phyloP scores from a whole-genome alignment of 192 early-diverging fungal species.

The Geranomyces michiganensis region DNA sequence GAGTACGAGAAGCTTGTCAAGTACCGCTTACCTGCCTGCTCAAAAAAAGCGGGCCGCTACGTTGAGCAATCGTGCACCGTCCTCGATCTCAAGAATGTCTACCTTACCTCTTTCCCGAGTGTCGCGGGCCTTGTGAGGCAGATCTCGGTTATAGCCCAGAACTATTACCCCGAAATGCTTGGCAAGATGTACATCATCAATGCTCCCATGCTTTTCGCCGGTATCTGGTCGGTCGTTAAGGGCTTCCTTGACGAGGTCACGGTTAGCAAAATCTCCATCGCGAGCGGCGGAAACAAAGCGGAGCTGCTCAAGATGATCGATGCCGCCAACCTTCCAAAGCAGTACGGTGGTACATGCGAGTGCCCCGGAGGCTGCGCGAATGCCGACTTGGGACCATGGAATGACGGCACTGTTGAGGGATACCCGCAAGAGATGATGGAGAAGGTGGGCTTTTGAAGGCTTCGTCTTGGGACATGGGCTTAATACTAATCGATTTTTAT shows the following conservation, averaged over 20 bases:
- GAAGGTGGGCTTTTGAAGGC: slow-evolving; percentile 15
- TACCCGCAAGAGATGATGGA: slow-evolving; percentile 52
- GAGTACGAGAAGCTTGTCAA: slow-evolving; percentile 73
- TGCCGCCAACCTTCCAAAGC: slow-evolving; percentile 43
- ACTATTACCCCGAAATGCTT: slow-evolving; percentile 93
- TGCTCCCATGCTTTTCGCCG: slow-evolving; percentile 82
- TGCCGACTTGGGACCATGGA: slow-evolving; percentile 59
- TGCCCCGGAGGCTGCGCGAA: slow-evolving; percentile 52
- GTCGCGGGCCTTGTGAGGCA: slow-evolving; percentile 68
- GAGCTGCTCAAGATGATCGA: slow-evolving; percentile 53
- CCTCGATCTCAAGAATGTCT: slow-evolving; percentile 88
- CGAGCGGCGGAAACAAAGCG: slow-evolving; percentile 46
- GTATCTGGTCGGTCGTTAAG: slow-evolving; percentile 54
- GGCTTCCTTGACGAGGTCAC: slow-evolving; percentile 57
- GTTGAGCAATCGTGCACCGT: slow-evolving; percentile 87
- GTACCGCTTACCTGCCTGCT: slow-evolving; percentile 79
- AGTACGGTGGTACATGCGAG: slow-evolving; percentile 49
- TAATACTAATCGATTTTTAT: neutral
- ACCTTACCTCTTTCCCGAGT: slow-evolving; percentile 73
- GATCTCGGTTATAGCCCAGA: slow-evolving; percentile 84
- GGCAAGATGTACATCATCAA: slow-evolving; percentile 93
- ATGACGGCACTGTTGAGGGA: slow-evolving; percentile 53
- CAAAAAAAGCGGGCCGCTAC: slow-evolving; percentile 59
- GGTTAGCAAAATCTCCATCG: slow-evolving; percentile 55
- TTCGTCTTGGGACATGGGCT: neutral